Base-by-base conservation (phyloP, 1,284 basidiomycete genomes). In the Wallemia mellicola region DNA sequence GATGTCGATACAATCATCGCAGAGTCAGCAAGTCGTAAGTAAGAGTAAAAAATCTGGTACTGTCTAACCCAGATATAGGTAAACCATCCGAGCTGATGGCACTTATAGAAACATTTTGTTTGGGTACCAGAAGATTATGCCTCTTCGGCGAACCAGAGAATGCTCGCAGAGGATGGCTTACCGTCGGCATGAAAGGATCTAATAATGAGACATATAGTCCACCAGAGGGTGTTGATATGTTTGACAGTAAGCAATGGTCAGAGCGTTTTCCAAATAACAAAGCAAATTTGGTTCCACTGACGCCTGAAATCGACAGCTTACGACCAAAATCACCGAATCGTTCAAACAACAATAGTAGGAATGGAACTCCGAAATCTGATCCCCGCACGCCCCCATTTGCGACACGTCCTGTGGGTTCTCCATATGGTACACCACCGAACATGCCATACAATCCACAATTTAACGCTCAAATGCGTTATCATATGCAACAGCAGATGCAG, bases 31-130 rank as follows among this genome's bases (percentile, higher is more conserved):
- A n/a, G 28, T n/a, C 15, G n/a, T 2, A 14, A 25, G 32, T n/a
- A 9, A 26, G 17, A 17, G n/a, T 59, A 19, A 28, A 60, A 15
- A 2, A 14, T 11, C 2, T 55, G 27, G 17, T 28, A 15, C 54
- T 2, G 22, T 22, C 38, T 7, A 25, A 27, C 58, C 28, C 28
- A 38, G 24, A 9, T 19, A 11, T 26, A 14, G 75, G 80, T 61
- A 86, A 94, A 71, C 92, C 92, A 1, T 86, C 88, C 22, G 92
- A 98, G 68, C 84, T 92, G 73, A 91, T 95, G 72, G 82, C 82
- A 11, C 76, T 96, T 28, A 84, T 96, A 66, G 92, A 99, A 70
- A 95, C 94, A 71, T 98, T 99, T 69, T 96, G 92, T 67, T 81
- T 94, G 60, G 92, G 92, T 14, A 79, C 84, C 0, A 81, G 92